These are phyloP conservation scores for Clonostachys chloroleuca DNA, from an alignment of 2,329 filamentous ascomycete genomes.

Conservation along the genomic window DNA sequence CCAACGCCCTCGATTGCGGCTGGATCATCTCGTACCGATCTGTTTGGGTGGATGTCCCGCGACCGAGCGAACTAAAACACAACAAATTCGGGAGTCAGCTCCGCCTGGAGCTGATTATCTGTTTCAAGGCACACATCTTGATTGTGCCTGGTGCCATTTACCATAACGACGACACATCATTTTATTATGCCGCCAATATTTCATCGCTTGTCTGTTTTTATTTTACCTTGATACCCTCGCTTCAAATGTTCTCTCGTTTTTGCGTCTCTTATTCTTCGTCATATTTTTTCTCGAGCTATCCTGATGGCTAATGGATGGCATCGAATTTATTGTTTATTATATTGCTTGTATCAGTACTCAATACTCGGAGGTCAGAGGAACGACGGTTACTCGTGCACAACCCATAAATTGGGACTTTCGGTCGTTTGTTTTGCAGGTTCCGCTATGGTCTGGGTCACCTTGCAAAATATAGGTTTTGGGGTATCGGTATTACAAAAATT, in stretches of 20 bases:
- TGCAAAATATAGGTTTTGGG: too few relatives aligned
- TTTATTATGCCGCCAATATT: conserved; percentile 4
- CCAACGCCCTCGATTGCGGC: conserved; percentile 19
- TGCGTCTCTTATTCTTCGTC: background rate
- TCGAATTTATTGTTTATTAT: too few relatives aligned
- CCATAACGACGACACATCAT: background rate
- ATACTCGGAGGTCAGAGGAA: too few relatives aligned
- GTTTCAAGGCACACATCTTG: background rate
- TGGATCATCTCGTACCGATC: conserved; percentile 27
- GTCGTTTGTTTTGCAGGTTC: too few relatives aligned
- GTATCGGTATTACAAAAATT: too few relatives aligned
- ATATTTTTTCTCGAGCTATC: background rate
- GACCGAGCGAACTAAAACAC: conserved; percentile 29
- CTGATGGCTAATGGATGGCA: background rate
- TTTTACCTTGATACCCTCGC: conserved; percentile 12
- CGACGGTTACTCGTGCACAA: too few relatives aligned
- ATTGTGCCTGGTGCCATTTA: conserved; percentile 1
- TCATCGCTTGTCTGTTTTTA: conserved; percentile 10
- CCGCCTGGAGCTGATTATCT: background rate
- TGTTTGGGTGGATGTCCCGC: conserved; percentile 48
- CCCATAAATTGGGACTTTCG: too few relatives aligned
- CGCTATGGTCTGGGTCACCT: too few relatives aligned
- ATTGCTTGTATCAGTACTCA: too few relatives aligned
- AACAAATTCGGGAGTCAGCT: conserved; percentile 1
- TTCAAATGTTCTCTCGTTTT: conserved; percentile 6